Evolutionary conservation across 805 yeast species (phyloP), one percentile per base, ranked within the genome.

Genomic region (Priceomyces melissophilus): DNA sequence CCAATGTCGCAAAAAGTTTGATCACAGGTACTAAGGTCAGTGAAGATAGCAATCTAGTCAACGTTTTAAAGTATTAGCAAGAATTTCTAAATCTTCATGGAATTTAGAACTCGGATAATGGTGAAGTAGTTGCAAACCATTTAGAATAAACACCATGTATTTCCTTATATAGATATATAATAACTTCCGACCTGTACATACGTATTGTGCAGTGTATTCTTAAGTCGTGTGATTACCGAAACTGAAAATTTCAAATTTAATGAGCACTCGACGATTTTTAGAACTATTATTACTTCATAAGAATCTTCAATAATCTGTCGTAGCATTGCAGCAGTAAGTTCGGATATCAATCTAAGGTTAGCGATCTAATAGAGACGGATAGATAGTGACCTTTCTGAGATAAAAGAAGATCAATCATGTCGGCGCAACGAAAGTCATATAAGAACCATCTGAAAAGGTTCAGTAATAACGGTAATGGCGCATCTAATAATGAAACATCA

Each of bases 1-100:
- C 60, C 3, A 58, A 63, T 7, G 69, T 75, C 8, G 77, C 83
- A 27, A 63, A 54, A 9, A 85, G 87, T 3, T 69, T 76, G 50
- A 57, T 77, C 30, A 49, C 40, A 13, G 55, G 43, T 7, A 42
- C 48, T 1, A 43, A 37, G 2, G 39, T 38, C 7, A 29, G 38
- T 3, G 37, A 45, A 3, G 42, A 33, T 13, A 32, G 15, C 41
- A 41, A 38, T 43, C 56, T 76, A 31, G 61, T 60, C 1, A 57
- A 67, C 37, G 82, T 77, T 1, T 58, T 75, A 10, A 20, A 20
- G 25, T 8, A 20, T 20, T 20, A 20, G 25, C 25, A 8, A 20
- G 7, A 20, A 20, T 5, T 20, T 20, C 25, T 20, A 8, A 5
- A 20, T 20, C 25, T 4, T 20, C 25, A 20, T 20, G 25, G 25